These are phyloP conservation scores for Linanthus parryae DNA, from an alignment of 148 eudicot genomes.

Conservation along the genomic window DNA sequence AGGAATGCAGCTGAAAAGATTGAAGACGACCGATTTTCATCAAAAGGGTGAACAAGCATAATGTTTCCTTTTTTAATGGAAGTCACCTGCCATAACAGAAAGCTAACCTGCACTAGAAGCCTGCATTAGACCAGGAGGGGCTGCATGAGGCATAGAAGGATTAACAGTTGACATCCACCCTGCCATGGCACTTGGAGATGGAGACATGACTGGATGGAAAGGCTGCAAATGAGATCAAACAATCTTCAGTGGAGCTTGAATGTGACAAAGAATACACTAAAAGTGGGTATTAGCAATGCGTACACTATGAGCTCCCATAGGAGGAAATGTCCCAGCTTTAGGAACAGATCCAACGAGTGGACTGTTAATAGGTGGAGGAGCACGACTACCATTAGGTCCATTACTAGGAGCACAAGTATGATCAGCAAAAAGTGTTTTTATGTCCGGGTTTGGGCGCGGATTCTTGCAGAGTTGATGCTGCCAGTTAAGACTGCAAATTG, in stretches of 20 bases:
- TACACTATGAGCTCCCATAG: conserved; percentile 48
- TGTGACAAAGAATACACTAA: neutral
- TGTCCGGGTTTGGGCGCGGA: conserved; percentile 57
- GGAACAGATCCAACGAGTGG: conserved; percentile 47
- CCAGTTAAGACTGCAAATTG: conserved; percentile 50
- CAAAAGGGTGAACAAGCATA: neutral
- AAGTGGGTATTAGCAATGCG: conserved; percentile 9
- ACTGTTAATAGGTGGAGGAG: conserved; percentile 36
- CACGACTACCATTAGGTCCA: conserved; percentile 39
- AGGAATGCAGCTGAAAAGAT: conserved; percentile 39
- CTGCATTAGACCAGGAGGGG: conserved; percentile 51
- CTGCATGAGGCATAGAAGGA: conserved; percentile 46
- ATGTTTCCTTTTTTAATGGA: too few relatives aligned
- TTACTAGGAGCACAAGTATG: conserved; percentile 48
- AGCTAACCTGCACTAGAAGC: conserved; percentile 45
- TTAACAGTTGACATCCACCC: conserved; percentile 55
- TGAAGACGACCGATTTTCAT: neutral
- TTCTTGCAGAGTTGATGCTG: conserved; percentile 68
- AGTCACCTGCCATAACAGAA: too few relatives aligned
- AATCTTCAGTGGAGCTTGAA: neutral
- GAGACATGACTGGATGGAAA: conserved; percentile 54
- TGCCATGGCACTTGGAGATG: conserved; percentile 46
- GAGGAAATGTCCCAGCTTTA: conserved; percentile 46
- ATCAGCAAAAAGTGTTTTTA: conserved; percentile 54
- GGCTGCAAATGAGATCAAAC: conserved; percentile 31